Evolutionary conservation across 2,329 filamentous ascomycete species (phyloP), one percentile per base, ranked within the genome.

Genomic region (Xylaria hypoxylon): DNA sequence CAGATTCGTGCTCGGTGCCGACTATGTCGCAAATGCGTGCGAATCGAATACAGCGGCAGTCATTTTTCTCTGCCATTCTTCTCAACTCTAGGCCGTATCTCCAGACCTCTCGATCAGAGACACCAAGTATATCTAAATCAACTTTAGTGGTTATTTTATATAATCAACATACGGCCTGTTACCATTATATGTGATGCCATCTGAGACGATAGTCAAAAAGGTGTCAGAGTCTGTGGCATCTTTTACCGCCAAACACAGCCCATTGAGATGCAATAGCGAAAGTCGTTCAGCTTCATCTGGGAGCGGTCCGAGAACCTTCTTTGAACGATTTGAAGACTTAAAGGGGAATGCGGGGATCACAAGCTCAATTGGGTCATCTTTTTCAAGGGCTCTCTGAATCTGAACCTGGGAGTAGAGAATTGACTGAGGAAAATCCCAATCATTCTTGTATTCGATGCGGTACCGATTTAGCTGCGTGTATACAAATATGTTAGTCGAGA

Each of bases 141-240:
- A 35, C 2, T 19, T 65, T 15, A 65, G 50, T 44, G 59, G 13
- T 35, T 26, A 4, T 17, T 13, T 13, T 13, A 6, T 3, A 45
- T 7, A 24, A 17, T 38, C 15, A 33, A 19, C 5, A 44, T 8
- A 1, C 19, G 13, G 3, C 3, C 10, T 13, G 1, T 17, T 62
- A 69, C 67, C 67, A 51, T 63, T 69, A 28, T 69, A 69, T 33
- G 65, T 69, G 17, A 69, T 69, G 3, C 67, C 67, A 58, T 69
- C 67, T 1, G 67, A 69, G 28, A 69, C 61, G 8, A 69, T 69
- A 1, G 65, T 69, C 48, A 69, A 50, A 19, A 56, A 62, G 2
- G 65, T 51, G 17, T 69, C 53, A 2, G 55, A 53, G 24, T 47
- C 35, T 22, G 67, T 26, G 5, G 58, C 65, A 55, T 68, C 67